Base-by-base conservation (phyloP, 2,329 filamentous ascomycete species). In the Sarocladium brachiariae region DNA sequence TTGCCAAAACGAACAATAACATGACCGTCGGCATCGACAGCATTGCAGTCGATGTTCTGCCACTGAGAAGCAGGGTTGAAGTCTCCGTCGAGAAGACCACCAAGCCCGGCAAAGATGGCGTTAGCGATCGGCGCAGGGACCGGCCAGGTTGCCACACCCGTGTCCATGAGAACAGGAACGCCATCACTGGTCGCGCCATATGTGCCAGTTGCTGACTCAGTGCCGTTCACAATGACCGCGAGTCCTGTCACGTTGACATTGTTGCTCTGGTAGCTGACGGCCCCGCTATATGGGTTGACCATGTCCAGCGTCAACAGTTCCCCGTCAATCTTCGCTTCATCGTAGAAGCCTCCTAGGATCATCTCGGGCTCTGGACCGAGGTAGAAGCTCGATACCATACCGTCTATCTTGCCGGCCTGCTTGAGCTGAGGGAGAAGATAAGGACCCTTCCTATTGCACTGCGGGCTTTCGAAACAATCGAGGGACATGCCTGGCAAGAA, bases 391-490 rank as follows among this genome's bases (percentile, higher is more conserved):
- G 46, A 31, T 7, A 18, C 46, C 16, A 49, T 49, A n/a, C 23
- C 21, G 19, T 35, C 14, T 13, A 49, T 49, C 18, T 21, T 25
- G 5, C 30, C 35, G 14, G 30, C 33, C 3, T 49, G 8, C 33
- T 37, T 49, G 11, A 49, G 23, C 46, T 49, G 16, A 10, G 31
- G 30, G 14, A 49, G 33, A 4, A 49, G 6, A 49, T 52, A 18
- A 30, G 50, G 25, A 10, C 13, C 45, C n/a, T 58, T 31, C 48
- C 59, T 49, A 58, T 61, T 49, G 65, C 46, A 49, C 31, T 49
- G 8, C n/a, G 46, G 30, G 4, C 46, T 31, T 3, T 16, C 30
- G 31, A 49, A 6, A 18, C 46, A 49, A 8, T 49, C 31, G 4
- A 49, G 46, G 4, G 46, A 49, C 11, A 49, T 6, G 21, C 46